Conservation (phyloP, 768 basidiomycete species). For the Rickenella mellea region DNA sequence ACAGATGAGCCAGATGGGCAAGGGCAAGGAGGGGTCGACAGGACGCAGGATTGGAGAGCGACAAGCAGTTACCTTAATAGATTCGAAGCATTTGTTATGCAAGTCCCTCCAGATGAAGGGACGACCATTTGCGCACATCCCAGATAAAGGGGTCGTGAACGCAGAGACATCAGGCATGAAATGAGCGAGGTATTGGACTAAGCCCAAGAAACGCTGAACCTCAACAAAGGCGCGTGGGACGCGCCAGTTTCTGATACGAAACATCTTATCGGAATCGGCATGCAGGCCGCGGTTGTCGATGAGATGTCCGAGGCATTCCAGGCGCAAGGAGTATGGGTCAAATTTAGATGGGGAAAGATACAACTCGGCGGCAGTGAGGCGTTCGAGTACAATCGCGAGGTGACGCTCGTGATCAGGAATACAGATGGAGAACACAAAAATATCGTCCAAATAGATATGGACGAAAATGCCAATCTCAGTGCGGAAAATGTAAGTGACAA, state of each 20-base stretch:
- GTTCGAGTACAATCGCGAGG: constrained; percentile 21
- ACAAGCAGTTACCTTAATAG: constrained; percentile 13
- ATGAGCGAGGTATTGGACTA: constrained; percentile 27
- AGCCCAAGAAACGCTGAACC: constrained; percentile 29
- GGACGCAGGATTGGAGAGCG: constrained; percentile 2
- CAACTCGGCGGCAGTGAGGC: constrained; percentile 17
- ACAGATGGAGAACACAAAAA: constrained; percentile 27
- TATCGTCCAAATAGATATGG: constrained; percentile 36
- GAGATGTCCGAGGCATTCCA: constrained; percentile 31
- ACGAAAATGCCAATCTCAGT: constrained; percentile 27
- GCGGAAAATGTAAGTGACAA: constrained; percentile 33
- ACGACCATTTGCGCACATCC: constrained; percentile 17
- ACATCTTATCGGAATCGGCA: constrained; percentile 26
- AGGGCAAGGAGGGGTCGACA: too few relatives aligned
- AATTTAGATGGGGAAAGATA: constrained; percentile 26
- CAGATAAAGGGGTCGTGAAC: constrained; percentile 22
- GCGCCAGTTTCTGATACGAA: constrained; percentile 22
- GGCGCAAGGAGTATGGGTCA: constrained; percentile 17
- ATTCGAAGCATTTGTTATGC: constrained; percentile 16
- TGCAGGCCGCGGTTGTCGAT: constrained; percentile 30
- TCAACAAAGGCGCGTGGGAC: constrained; percentile 23
- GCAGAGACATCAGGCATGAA: constrained; percentile 26
- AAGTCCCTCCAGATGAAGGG: constrained; percentile 19
- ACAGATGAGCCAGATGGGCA: constrained; percentile 14
- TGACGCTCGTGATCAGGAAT: constrained; percentile 28